Conservation (phyloP, 495 filamentous ascomycete species). For the Neurospora sp. region DNA sequence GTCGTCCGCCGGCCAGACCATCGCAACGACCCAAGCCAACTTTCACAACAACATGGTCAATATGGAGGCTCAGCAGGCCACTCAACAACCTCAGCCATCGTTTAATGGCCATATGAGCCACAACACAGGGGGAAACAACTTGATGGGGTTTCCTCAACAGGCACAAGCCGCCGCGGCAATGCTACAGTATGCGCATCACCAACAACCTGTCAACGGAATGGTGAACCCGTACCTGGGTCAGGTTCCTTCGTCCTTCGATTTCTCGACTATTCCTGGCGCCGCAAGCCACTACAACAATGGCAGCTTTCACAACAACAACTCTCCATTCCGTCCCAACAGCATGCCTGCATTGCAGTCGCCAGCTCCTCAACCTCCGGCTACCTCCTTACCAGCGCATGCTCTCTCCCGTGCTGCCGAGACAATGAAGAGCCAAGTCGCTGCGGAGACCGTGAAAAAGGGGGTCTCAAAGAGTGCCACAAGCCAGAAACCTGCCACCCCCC, state of each 20-base stretch:
- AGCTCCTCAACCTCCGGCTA: not conserved
- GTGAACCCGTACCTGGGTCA: not conserved
- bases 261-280: not conserved
- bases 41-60: not conserved
- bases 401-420: not conserved
- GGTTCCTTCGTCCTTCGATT: not conserved
- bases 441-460: not conserved
- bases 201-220: not conserved
- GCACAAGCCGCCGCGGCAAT: not conserved
- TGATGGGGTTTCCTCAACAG: not conserved
- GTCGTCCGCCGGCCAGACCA: not conserved
- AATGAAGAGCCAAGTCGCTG: not conserved
- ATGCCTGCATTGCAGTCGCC: not conserved
- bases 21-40: not conserved
- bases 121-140: not conserved
- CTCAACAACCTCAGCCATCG: not conserved
- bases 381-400: not conserved
- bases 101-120: not conserved
- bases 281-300: not conserved
- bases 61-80: not conserved
- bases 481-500: not conserved
- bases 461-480: not conserved
- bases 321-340: not conserved
- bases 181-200: not conserved
- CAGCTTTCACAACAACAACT: not conserved